Conservation (phyloP, 768 basidiomycete species). For the Terana coerulea region DNA sequence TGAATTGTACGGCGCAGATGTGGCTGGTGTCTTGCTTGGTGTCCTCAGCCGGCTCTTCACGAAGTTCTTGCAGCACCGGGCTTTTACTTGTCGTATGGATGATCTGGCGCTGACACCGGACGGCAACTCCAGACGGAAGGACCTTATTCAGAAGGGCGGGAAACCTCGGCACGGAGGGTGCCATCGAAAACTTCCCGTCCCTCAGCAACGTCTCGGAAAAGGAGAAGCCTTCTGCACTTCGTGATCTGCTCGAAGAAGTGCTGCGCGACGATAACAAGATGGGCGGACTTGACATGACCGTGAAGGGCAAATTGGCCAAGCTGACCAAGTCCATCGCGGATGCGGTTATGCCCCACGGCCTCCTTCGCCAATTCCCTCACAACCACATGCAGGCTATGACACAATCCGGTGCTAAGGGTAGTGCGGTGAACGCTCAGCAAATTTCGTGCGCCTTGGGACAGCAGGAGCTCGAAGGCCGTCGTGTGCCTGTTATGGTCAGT, state of each 20-base stretch:
- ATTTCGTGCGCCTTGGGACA: constrained; percentile 98
- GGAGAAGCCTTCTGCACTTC: constrained; percentile 56
- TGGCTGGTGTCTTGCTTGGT: constrained; percentile 88
- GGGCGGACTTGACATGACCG: constrained; percentile 93
- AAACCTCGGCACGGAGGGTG: constrained; percentile 79
- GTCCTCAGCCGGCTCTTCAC: constrained; percentile 93
- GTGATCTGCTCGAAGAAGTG: constrained; percentile 80
- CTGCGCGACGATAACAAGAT: constrained; percentile 95
- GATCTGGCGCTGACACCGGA: constrained; percentile 86
- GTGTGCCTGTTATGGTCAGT: constrained; percentile 98
- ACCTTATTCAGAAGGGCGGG: constrained; percentile 64
- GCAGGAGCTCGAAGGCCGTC: constrained; percentile 96
- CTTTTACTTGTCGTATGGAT: constrained; percentile 98
- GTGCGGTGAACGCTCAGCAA: constrained; percentile 94
- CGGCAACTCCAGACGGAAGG: constrained; percentile 66
- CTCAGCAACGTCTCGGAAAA: constrained; percentile 45
- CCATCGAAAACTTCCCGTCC: constrained; percentile 88
- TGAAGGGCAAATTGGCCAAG: constrained; percentile 80
- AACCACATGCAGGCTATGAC: constrained; percentile 99
- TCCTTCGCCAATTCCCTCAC: constrained; percentile 91
- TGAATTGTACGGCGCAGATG: constrained; percentile 88
- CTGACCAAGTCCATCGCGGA: constrained; percentile 91
- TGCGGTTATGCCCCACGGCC: constrained; percentile 77
- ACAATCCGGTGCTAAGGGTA: constrained; percentile 95
- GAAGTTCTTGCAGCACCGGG: constrained; percentile 94